phyloP scores from a whole-genome alignment of 306 rosid species.

The Bauhinia variegata region DNA sequence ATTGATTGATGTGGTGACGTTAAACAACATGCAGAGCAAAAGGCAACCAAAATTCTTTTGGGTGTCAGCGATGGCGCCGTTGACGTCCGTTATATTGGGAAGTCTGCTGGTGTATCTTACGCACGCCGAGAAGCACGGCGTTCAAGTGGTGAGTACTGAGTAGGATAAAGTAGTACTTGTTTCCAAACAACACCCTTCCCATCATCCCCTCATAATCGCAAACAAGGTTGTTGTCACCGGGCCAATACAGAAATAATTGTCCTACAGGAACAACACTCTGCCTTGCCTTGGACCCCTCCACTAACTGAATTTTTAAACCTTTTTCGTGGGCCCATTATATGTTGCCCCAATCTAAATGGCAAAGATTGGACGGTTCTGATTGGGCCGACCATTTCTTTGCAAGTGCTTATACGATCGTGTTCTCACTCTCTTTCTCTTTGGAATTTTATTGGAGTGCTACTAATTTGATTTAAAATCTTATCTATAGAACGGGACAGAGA shows the following conservation, averaged over 20 bases:
- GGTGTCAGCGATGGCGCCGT: conserved; percentile 94
- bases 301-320: background rate
- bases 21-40: conserved; percentile 70
- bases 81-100: conserved; percentile 74
- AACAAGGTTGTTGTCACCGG: conserved; percentile 9
- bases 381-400: background rate
- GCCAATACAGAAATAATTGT: conserved; percentile 25
- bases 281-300: conserved; percentile 35
- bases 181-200: conserved; percentile 3
- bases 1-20: background rate
- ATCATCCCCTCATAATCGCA: too few species aligned
- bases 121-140: conserved; percentile 93
- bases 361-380: too few species aligned
- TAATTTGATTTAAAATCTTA: background rate
- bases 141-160: conserved; percentile 76
- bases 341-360: background rate
- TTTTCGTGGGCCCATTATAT: background rate
- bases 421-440: background rate
- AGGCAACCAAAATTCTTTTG: conserved; percentile 75
- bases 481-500: background rate
- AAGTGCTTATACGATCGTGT: too few species aligned
- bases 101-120: conserved; percentile 79
- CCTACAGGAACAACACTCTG: background rate
- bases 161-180: background rate
- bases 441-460: too few species aligned